Percentiles rank a stretch among this genome's conserved stretches.
phyloP scores from a whole-genome alignment of 148 eudicot species.

The Rhododendron henanense region DNA sequence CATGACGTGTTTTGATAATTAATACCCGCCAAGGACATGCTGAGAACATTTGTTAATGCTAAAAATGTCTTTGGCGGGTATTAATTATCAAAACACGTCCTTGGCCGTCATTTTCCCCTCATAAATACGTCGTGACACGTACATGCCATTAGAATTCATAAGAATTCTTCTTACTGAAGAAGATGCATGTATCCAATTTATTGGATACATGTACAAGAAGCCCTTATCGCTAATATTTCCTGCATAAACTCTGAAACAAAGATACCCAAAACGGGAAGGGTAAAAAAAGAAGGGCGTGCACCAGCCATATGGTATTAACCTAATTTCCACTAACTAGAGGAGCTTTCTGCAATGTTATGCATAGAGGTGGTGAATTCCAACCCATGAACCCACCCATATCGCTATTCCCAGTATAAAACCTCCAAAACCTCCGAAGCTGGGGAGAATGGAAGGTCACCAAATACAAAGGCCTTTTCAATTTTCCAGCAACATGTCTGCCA shows the following conservation, averaged over 20 bases:
- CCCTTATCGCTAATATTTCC: not conserved
- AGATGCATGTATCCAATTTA: not conserved
- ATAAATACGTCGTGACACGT: not conserved
- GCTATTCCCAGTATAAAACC: not conserved
- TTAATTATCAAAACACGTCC: too few species aligned
- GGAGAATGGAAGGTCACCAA: not conserved
- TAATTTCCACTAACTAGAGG: not conserved
- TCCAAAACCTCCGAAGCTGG: not conserved
- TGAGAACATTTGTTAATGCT: too few species aligned
- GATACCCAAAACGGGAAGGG: not conserved
- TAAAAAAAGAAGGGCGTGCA: not conserved
- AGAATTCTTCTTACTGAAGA: not conserved
- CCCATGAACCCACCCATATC: not conserved
- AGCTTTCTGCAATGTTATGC: not conserved
- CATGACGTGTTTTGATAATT: too few species aligned
- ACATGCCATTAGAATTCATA: not conserved
- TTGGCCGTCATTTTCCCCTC: too few species aligned
- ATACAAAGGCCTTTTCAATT: not conserved
- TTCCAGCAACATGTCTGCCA: not conserved
- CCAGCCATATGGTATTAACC: not conserved
- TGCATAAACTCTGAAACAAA: not conserved
- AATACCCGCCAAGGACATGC: too few species aligned
- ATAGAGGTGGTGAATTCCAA: too few species aligned
- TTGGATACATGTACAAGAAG: not conserved
- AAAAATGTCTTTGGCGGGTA: too few species aligned